Percentiles rank a stretch among this genome's conserved stretches.
phyloP scores from a whole-genome alignment of 2,329 filamentous ascomycete species.

The Sporothrix brasiliensis region DNA sequence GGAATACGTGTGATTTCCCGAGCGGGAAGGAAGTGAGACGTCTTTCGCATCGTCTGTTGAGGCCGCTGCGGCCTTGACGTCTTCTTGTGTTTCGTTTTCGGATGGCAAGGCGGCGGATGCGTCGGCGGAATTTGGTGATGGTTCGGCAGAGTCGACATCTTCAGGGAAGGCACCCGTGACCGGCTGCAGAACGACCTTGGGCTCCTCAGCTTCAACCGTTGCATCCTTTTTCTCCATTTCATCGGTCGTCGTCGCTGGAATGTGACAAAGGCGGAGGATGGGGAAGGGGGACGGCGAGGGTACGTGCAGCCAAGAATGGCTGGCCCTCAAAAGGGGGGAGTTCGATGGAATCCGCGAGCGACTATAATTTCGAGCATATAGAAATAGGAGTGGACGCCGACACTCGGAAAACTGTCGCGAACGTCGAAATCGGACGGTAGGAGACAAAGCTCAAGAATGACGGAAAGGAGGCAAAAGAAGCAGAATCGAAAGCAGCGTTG shows the following conservation, averaged over 20 bases:
- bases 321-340: constrained; percentile 21
- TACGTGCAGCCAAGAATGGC: constrained; percentile 17
- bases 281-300: constrained; percentile 5
- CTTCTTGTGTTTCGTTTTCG: neutral
- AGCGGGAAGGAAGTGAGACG: neutral
- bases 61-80: neutral
- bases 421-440: neutral
- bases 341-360: neutral
- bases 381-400: neutral
- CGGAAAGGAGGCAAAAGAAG: no score
- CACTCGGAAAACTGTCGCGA: neutral
- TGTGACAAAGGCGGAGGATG: neutral
- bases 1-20: constrained; percentile 12
- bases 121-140: constrained; percentile 6
- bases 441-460: neutral
- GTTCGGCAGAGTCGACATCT: constrained; percentile 7
- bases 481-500: neutral
- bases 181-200: neutral
- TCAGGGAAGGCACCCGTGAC: neutral
- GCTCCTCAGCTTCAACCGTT: constrained; percentile 2
- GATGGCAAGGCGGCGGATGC: neutral
- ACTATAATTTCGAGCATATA: neutral
- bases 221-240: constrained; percentile 21
- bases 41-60: neutral
- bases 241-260: constrained; percentile 21